phyloP scores from a whole-genome alignment of 2,329 filamentous ascomycete genomes.

The Lecanicillium sp. region DNA sequence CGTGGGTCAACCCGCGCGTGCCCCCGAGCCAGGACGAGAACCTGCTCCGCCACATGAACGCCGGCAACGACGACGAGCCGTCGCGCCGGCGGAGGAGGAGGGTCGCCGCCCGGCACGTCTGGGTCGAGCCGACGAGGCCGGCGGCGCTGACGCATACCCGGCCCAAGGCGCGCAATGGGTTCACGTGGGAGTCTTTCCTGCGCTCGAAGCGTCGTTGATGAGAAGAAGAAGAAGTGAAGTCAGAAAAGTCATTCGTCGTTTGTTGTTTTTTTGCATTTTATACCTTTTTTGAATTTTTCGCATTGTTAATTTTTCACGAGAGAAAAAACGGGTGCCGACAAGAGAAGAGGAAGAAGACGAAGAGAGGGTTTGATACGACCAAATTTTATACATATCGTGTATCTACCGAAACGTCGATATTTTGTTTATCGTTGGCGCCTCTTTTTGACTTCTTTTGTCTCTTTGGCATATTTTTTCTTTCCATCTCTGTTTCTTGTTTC shows the following conservation, averaged over 20 bases:
- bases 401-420: too few species aligned
- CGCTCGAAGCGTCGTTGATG: slow-evolving; percentile 22
- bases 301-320: too few species aligned
- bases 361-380: too few species aligned
- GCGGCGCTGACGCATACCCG: slow-evolving; percentile 11
- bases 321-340: too few species aligned
- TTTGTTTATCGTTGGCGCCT: background rate
- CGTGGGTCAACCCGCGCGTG: slow-evolving; percentile 21
- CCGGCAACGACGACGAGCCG: slow-evolving; percentile 5
- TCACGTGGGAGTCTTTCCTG: slow-evolving; percentile 21
- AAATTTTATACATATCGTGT: too few species aligned
- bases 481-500: background rate
- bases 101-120: slow-evolving; percentile 12
- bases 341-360: too few species aligned
- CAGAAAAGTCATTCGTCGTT: too few species aligned
- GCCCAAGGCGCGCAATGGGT: slow-evolving; percentile 12
- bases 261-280: background rate
- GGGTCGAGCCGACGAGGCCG: slow-evolving; percentile 20
- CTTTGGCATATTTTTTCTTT: background rate
- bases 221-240: too few species aligned
- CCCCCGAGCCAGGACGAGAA: slow-evolving; percentile 36
- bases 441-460: background rate
- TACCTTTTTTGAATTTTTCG: background rate
- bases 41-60: slow-evolving; percentile 25
- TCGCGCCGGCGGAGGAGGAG: background rate